Evolutionary conservation across 2,329 filamentous ascomycete species (phyloP), one percentile per base, ranked within the genome.

Genomic region (Colletotrichum melonis): DNA sequence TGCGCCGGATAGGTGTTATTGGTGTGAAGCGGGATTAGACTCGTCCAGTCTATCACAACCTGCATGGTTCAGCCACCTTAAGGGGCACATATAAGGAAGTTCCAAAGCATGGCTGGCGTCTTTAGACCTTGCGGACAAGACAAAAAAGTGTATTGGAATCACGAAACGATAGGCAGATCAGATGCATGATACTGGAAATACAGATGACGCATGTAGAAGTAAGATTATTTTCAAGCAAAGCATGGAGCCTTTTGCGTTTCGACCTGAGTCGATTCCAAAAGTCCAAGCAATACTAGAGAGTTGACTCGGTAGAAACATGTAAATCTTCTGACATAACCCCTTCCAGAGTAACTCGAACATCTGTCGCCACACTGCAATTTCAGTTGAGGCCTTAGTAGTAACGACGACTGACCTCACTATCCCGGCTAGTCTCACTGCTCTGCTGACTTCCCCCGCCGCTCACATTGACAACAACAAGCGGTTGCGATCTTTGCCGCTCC

Each of bases 1-100:
- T 58, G 63, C 63, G 63, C 24, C 16, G 54, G 11, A 35, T 66
- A 4, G 54, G 63, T 2, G 63, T 66, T 1, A 38, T 66, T 32
- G 63, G 63, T 28, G 26, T 66, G 11, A 66, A 66, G 54, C 30
- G 35, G 35, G 63, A 66, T 49, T 66, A 19, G 24, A 3, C 16
- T 19, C 42, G 2, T n/a, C 19, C 19, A 8, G 1, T 49, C 2
- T 8, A 42, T 42, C 16, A 42, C 12, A 8, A 49, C 8, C 42
- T 4, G 42, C 42, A 49, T 7, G 7, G 8, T 8, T 49, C 11
- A 19, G 19, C 3, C 19, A 3, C 8, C 19, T 9, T 8, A 11
- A 49, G 42, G 42, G 19, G 4, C 3, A 49, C 16, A n/a, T 8
- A 49, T 22, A 11, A 3, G 7, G 16, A n/a, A 19, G 8, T 9